Conservation (phyloP, 1,284 basidiomycete species). For the Ganoderma sinense region DNA sequence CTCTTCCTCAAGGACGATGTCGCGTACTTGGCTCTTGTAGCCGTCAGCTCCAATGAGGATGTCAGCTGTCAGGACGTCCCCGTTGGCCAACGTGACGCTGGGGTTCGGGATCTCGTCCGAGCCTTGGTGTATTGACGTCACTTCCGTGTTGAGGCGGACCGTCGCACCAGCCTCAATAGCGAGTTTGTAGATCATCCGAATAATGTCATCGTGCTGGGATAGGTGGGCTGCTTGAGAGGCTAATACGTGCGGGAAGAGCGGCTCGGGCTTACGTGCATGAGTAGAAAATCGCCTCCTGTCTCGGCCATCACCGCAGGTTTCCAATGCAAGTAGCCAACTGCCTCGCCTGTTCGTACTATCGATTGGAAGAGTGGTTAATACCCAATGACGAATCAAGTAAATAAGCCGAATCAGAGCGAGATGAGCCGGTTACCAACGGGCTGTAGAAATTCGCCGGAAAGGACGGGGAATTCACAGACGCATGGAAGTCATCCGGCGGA, state of each 20-base stretch:
- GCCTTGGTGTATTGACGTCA: constrained; percentile 37
- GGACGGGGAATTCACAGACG: not conserved
- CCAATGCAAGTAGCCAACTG: constrained; percentile 57
- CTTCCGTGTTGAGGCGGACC: constrained; percentile 48
- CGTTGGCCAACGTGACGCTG: constrained; percentile 43
- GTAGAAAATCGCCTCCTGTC: constrained; percentile 59
- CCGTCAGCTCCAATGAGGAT: constrained; percentile 52
- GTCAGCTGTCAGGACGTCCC: constrained; percentile 47
- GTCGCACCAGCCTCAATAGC: constrained; percentile 50
- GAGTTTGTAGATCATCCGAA: constrained; percentile 49
- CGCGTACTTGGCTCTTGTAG: constrained; percentile 40
- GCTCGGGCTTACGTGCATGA: constrained; percentile 39
- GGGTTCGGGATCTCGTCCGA: constrained; percentile 37
- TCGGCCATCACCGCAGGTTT: constrained; percentile 60
- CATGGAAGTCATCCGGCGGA: not conserved
- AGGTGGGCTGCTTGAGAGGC: not conserved
- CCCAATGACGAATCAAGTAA: not conserved
- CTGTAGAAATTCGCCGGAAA: not conserved
- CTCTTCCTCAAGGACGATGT: constrained; percentile 34
- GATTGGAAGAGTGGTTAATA: not conserved
- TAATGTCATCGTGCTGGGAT: constrained; percentile 54
- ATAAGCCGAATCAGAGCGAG: not conserved
- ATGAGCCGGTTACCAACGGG: not conserved
- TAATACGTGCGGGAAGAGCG: not conserved
- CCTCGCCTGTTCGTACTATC: constrained; percentile 53